Evolutionary conservation across 176 grass and related monocot genomes (phyloP).

Genomic region (Carex kokanica): DNA sequence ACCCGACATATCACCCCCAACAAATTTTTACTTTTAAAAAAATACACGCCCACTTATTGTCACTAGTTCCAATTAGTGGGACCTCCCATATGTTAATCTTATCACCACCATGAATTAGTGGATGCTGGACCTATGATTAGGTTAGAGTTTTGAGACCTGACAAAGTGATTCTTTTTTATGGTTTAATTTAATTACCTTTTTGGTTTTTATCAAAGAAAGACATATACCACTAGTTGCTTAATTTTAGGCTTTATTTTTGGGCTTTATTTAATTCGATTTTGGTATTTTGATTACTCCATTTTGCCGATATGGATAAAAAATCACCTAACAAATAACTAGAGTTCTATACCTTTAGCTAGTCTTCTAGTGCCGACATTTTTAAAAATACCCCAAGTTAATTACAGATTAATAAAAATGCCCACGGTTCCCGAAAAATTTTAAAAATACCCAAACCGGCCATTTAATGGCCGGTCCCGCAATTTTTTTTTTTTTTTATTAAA

Average conservation of each 20-base stretch:
- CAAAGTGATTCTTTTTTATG: conserved; percentile 22
- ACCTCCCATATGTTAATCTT: conserved; percentile 20
- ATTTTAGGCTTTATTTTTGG: conserved; percentile 22
- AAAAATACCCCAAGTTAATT: no score
- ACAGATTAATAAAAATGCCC: no score
- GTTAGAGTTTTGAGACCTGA: conserved; percentile 20
- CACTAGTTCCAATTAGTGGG: conserved; percentile 29
- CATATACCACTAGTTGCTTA: conserved; percentile 5
- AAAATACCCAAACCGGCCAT: no score
- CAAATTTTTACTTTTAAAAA: not conserved
- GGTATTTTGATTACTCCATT: not conserved
- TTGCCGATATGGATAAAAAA: not conserved
- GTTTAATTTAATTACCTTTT: not conserved
- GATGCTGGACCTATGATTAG: conserved; percentile 29
- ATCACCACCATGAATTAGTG: conserved; percentile 19
- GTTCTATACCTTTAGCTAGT: not conserved
- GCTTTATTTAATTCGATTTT: not conserved
- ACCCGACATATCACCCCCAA: conserved; percentile 14
- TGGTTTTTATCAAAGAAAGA: conserved; percentile 9
- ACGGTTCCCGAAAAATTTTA: no score
- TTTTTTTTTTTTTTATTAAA: no score
- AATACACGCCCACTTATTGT: conserved; percentile 14
- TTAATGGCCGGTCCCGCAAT: no score
- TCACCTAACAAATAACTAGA: not conserved
- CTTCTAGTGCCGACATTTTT: not conserved